phyloP scores from a whole-genome alignment of 1,139 yeast species.

The Candida smagusa region DNA sequence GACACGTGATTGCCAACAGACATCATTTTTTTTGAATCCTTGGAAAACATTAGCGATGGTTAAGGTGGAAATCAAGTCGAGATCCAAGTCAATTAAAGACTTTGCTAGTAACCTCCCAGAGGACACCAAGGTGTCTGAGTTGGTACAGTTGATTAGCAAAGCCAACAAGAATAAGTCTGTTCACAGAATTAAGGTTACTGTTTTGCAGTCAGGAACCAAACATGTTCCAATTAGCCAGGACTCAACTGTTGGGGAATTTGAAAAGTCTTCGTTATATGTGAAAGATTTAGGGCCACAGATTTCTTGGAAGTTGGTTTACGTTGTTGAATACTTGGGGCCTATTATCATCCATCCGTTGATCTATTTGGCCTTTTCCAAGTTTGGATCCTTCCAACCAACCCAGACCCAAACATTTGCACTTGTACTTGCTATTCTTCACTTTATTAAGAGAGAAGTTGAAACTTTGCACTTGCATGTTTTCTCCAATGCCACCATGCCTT shows the following conservation, averaged over 20 bases:
- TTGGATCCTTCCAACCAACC: conserved; percentile 32
- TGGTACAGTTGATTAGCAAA: conserved; percentile 39
- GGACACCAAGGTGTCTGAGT: conserved; percentile 27
- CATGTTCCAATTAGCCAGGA: conserved; percentile 31
- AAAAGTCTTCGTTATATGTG: conserved; percentile 38
- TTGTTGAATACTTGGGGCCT: conserved; percentile 89
- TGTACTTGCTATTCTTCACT: conserved; percentile 65
- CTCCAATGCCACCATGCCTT: conserved; percentile 90
- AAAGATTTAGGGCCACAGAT: conserved; percentile 94
- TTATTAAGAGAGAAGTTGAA: conserved; percentile 83
- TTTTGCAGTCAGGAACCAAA: conserved; percentile 22
- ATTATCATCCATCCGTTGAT: conserved; percentile 71
- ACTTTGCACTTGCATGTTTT: conserved; percentile 81
- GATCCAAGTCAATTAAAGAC: conserved; percentile 48
- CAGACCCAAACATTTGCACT: conserved; percentile 54
- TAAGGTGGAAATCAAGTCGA: conserved; percentile 43
- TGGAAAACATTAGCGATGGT: conserved; percentile 22
- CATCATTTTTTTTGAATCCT: too few species aligned
- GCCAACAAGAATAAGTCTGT: conserved; percentile 42
- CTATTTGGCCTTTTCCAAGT: conserved; percentile 38
- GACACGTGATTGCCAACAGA: too few species aligned
- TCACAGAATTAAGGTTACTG: conserved; percentile 37
- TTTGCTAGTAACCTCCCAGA: conserved; percentile 33
- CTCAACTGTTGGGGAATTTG: neutral
- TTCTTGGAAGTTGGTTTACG: conserved; percentile 84